phyloP scores from a whole-genome alignment of 139 green algal genomes.

The Coccomyxa sp. region DNA sequence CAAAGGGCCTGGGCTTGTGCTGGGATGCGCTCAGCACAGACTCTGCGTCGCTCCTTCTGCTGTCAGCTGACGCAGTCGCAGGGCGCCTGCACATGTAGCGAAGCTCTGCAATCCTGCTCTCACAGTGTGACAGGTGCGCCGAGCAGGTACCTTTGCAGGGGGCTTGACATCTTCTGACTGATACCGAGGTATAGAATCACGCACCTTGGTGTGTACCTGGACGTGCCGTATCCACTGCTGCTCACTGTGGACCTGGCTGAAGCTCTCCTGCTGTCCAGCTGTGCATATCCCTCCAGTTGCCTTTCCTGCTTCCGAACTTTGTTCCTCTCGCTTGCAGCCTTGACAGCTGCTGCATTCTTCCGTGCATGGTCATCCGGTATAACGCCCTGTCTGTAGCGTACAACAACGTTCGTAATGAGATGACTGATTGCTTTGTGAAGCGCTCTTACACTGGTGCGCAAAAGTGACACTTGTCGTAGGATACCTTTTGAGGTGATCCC shows the following conservation, averaged over 20 bases:
- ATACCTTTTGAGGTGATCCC: neutral
- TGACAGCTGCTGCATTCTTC: neutral
- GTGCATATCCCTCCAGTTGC: neutral
- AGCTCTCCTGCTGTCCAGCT: neutral
- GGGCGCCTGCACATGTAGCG: no score
- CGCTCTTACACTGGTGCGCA: neutral
- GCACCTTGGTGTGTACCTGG: neutral
- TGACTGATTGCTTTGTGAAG: neutral
- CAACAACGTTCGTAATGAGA: no score
- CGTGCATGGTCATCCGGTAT: neutral
- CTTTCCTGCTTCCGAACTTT: neutral
- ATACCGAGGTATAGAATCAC: no score
- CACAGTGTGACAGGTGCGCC: no score
- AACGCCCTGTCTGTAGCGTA: neutral
- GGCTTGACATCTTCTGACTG: no score
- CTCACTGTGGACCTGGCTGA: neutral
- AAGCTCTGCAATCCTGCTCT: no score
- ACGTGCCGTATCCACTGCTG: neutral
- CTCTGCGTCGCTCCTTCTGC: neutral
- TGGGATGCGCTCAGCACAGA: neutral
- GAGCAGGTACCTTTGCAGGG: no score
- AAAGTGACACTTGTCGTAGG: neutral
- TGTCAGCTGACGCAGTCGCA: neutral
- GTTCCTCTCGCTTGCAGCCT: neutral
- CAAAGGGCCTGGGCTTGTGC: neutral